phyloP scores from a whole-genome alignment of 164 flowering plant genomes.

The Piper betle region DNA sequence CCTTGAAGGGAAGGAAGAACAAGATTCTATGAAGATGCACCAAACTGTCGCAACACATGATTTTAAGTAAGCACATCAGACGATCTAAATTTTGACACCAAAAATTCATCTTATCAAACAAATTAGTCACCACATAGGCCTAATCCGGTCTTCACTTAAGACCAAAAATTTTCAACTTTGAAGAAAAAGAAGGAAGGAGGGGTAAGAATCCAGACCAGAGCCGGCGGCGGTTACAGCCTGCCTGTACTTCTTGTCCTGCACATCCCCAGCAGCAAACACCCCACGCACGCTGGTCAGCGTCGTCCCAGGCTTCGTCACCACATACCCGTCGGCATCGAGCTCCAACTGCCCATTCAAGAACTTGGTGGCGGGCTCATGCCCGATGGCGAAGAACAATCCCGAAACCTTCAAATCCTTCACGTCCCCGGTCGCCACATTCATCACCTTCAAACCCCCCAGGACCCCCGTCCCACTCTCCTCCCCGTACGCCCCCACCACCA shows the following conservation, averaged over 20 bases:
- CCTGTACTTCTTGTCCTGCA: constrained; percentile 95
- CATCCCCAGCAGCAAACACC: constrained; percentile 97
- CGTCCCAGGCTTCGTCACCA: constrained; percentile 73
- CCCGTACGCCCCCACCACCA: constrained; percentile 61
- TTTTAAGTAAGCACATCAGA: too few relatives aligned
- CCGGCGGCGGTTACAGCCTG: constrained; percentile 98
- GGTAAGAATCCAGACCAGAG: constrained; percentile 35
- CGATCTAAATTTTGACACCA: too few relatives aligned
- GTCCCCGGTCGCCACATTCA: constrained; percentile 55
- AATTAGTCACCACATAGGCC: too few relatives aligned
- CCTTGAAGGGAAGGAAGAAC: too few relatives aligned
- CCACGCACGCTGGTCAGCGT: constrained; percentile 72
- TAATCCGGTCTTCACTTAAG: too few relatives aligned
- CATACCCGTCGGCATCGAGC: constrained; percentile 75
- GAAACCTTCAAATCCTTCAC: constrained; percentile 60
- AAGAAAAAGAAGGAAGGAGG: background rate
- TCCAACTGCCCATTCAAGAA: constrained; percentile 79
- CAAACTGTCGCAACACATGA: too few relatives aligned
- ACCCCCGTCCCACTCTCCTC: constrained; percentile 23
- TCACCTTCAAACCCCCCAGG: constrained; percentile 71
- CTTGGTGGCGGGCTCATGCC: constrained; percentile 95
- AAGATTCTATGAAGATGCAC: too few relatives aligned
- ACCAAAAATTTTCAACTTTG: too few relatives aligned
- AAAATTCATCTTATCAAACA: too few relatives aligned
- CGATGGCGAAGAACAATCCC: constrained; percentile 91